A percentile compares a stretch with the other conserved stretches of the same genome.
phyloP scores from a whole-genome alignment of 495 filamentous ascomycete genomes.

The Penicillium atrosanguineum region DNA sequence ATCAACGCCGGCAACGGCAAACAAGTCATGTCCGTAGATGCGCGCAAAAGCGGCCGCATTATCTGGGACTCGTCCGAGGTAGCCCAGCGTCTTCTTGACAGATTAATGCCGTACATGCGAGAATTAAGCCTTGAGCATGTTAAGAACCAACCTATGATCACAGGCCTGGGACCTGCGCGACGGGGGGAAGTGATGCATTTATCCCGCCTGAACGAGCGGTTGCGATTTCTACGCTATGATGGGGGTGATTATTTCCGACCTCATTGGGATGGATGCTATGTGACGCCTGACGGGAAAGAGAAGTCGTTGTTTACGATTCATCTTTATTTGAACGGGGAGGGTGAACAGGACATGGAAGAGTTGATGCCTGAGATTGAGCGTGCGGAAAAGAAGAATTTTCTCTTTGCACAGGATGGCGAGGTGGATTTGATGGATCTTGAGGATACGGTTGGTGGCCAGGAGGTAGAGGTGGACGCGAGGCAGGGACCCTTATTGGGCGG shows the following conservation, averaged over 20 bases:
- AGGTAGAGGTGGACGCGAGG: not conserved
- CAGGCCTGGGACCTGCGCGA: constrained; percentile 44
- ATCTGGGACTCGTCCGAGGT: constrained; percentile 67
- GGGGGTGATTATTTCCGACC: constrained; percentile 74
- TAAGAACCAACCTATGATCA: constrained; percentile 39
- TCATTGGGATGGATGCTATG: constrained; percentile 72
- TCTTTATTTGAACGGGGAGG: constrained; percentile 71
- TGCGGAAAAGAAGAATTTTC: constrained; percentile 11
- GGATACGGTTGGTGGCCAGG: not conserved
- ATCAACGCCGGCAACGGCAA: constrained; percentile 65
- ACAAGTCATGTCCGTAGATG: constrained; percentile 53
- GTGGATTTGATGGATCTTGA: constrained; percentile 10
- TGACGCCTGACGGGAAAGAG: constrained; percentile 56
- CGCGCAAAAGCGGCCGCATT: constrained; percentile 70
- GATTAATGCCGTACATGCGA: constrained; percentile 51
- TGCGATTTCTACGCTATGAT: constrained; percentile 78
- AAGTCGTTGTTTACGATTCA: constrained; percentile 74
- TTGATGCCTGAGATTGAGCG: constrained; percentile 23
- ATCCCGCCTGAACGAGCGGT: constrained; percentile 67
- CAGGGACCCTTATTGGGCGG: constrained; percentile 46
- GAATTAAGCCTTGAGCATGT: constrained; percentile 36
- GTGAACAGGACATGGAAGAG: constrained; percentile 41
- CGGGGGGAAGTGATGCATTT: constrained; percentile 53
- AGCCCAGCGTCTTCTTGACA: constrained; percentile 58
- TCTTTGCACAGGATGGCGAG: constrained; percentile 12